phyloP scores from a whole-genome alignment of 2,329 filamentous ascomycete genomes.

The Pestalotiopsis sp. region DNA sequence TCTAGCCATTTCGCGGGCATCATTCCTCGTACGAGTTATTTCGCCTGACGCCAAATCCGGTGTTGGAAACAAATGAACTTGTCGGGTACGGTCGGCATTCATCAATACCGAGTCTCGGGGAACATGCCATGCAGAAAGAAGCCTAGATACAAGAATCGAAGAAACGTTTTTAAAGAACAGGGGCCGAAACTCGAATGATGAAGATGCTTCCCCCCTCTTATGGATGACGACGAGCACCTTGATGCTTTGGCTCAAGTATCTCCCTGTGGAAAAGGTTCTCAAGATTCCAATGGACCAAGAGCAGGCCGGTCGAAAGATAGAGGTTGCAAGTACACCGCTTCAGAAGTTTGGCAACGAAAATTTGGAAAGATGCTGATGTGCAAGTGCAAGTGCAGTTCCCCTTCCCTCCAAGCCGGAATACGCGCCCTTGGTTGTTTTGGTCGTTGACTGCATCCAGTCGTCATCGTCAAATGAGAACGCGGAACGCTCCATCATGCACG shows the following conservation, averaged over 20 bases:
- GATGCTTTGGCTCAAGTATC: slow-evolving; percentile 6
- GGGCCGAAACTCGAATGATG: slow-evolving; percentile 13
- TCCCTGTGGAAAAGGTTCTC: not conserved
- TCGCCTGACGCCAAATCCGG: not conserved
- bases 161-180: slow-evolving; percentile 4
- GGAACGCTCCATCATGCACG: slow-evolving; percentile 13
- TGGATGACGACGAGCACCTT: not conserved
- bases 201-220: not conserved
- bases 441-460: slow-evolving; percentile 14
- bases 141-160: slow-evolving; percentile 15
- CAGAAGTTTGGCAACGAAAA: slow-evolving; percentile 13
- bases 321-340: slow-evolving; percentile 4
- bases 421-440: slow-evolving; percentile 8
- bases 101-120: slow-evolving; percentile 7
- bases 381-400: not conserved
- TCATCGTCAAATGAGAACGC: slow-evolving; percentile 16
- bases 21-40: not conserved
- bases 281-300: slow-evolving; percentile 2
- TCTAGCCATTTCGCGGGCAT: slow-evolving; percentile 11
- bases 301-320: not conserved
- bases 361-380: slow-evolving; percentile 10
- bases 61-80: not conserved
- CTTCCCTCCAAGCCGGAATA: slow-evolving; percentile 1
- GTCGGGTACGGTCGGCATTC: not conserved
- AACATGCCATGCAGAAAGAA: slow-evolving; percentile 12